Base-by-base conservation (phyloP, 345 rosid species). In the Xanthoceras sorbifolium region DNA sequence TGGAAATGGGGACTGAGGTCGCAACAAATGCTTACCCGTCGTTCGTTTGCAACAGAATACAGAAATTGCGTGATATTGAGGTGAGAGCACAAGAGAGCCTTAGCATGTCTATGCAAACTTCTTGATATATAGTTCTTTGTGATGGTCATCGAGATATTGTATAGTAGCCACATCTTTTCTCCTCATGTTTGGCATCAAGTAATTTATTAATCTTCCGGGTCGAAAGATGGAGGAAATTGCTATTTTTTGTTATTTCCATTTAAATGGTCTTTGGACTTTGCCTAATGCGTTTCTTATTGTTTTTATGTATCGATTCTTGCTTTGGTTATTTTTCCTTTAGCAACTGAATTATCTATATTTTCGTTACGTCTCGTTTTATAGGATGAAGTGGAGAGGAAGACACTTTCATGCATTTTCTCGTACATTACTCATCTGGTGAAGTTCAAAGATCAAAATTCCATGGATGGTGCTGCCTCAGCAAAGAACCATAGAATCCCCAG, bases 381-480 rank as follows among this genome's bases (percentile, higher is more conserved):
- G 98, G 89, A 92, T 71, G 89, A 90, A 44, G 42, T 9, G 1
- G 90, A 91, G 79, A 83, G 77, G 87, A 57, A 72, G 85, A 89
- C 70, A 9, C 82, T 82, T 7, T 73, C 86, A 26, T 62, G 89
- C 65, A 67, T 89, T 70, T 84, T 91, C 38, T 88, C 92, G 0
- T 88, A 82, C 55, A 82, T 96, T 31, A 86, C 85, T 50, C 99
- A 93, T 77, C 93, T 96, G 52, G 32, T 96, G 40, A 96, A 90
- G 89, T 96, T 90, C 79, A 96, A 89, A 76, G 97, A 93, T 76
- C 67, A 50, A 80, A 85, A 84, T 64, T 82, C 92, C 29, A 69
- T 89, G 82, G 89, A 83, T 9, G 90, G 90, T 28, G 70, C 52
- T 2, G 80, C 86, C 9, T 87, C 94, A 6, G 87, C 94, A 26